Base-by-base conservation (phyloP, 2,329 filamentous ascomycete genomes). In the Chaetoscypha palmicola region DNA sequence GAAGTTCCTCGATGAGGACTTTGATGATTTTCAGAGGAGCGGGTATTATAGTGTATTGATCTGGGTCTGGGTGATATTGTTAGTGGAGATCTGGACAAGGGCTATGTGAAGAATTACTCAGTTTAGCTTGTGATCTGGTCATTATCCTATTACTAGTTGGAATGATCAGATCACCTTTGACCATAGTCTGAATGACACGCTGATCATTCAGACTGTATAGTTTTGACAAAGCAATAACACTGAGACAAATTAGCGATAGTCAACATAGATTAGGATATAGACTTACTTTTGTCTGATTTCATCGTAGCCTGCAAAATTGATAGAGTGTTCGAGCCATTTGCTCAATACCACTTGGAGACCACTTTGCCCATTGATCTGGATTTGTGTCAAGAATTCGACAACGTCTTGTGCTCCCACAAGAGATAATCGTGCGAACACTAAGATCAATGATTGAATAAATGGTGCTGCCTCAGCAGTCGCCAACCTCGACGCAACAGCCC, bases 261-360 rank as follows among this genome's bases (percentile, higher is more conserved):
- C 16, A 33, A 12, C 11, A 5, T 23, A 35, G 8, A 17, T 21
- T 8, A 10, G 1, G n/a, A 2, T 20, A 8, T 11, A 1, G n/a
- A 70, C 81, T 65, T 70, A 90, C 86, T 97, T 98, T 65, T 96
- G 88, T 55, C 90, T 79, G 56, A 97, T 97, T 64, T 96, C 91
- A 58, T 97, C 90, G 57, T 96, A 98, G 10, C 92, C 92, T n/a
- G 89, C 89, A 66, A 98, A 98, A 64, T 85, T 94, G 64, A 94
- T 78, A 3, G 89, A 95, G 65, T 97, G 95, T 68, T 97, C 92
- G 1, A 98, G 72, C 92, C 92, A 98, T 67, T 97, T 96, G 66
- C 81, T 76, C 53, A 97, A 69, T 3, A 98, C 92, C 19, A 96
- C 81, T 51, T 90, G 79, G 5, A 98, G 69, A n/a, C 90, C 92